Percentiles rank a stretch among this genome's conserved stretches.
Evolutionary conservation across 2,329 filamentous ascomycete species (phyloP).

Genomic region (Penicillium brevicompactum): DNA sequence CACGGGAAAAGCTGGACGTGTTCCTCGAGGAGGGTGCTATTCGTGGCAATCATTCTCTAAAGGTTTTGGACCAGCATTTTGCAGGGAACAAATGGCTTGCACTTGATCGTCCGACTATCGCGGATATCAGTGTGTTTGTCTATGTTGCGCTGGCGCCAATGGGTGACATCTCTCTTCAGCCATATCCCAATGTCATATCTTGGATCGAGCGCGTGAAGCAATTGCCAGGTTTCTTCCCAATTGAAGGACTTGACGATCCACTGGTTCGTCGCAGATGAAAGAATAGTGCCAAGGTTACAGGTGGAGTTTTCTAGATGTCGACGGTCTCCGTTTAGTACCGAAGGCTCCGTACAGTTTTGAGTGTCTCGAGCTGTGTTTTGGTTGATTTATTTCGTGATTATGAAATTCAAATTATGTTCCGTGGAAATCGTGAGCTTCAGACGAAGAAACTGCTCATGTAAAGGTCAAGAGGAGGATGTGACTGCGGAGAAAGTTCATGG

Average conservation of each 20-base stretch:
- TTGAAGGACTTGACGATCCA: constrained; percentile 1
- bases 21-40: not conserved
- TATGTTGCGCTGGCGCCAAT: constrained; percentile 5
- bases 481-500: too few relatives aligned
- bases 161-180: constrained; percentile 4
- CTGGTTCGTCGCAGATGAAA: not conserved
- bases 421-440: not conserved
- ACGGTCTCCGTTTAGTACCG: too few relatives aligned
- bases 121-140: constrained; percentile 1
- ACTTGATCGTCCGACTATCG: not conserved
- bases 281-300: too few relatives aligned
- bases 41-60: not conserved
- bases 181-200: not conserved
- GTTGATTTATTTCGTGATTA: too few relatives aligned
- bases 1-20: not conserved
- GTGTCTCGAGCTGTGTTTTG: too few relatives aligned
- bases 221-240: constrained; percentile 1
- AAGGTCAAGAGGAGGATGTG: not conserved
- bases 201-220: constrained; percentile 1
- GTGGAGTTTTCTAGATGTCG: too few relatives aligned
- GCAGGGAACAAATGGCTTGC: not conserved
- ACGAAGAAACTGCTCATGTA: not conserved
- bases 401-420: too few relatives aligned
- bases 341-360: too few relatives aligned
- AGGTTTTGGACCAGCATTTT: not conserved